A percentile compares a stretch with the other conserved stretches of the same genome.
Conservation (phyloP, 2,329 filamentous ascomycete genomes). For the Fusarium protoensiforme region DNA sequence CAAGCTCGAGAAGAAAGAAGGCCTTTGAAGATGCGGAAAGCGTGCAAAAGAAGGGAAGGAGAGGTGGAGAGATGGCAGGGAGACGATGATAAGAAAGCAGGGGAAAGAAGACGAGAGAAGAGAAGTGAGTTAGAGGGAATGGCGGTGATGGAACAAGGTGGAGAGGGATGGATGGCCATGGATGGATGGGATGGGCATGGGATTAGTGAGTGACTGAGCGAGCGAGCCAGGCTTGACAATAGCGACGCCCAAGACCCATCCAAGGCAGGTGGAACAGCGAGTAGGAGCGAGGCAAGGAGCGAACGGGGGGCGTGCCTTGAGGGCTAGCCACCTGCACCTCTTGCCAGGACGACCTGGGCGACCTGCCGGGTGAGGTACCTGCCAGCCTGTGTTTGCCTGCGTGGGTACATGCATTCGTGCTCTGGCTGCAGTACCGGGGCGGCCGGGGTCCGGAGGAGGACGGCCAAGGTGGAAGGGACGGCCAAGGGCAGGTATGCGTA, state of each 20-base stretch:
- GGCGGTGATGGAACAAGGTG: slow-evolving; percentile 50
- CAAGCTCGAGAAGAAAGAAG: slow-evolving; percentile 52
- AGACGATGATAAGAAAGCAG: slow-evolving; percentile 48
- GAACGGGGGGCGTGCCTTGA: slow-evolving; percentile 31
- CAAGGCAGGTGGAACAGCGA: slow-evolving; percentile 25
- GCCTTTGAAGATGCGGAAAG: slow-evolving; percentile 47
- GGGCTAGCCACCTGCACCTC: not conserved
- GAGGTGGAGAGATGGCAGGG: slow-evolving; percentile 46
- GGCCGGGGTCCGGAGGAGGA: slow-evolving; percentile 18
- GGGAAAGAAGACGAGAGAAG: slow-evolving; percentile 47
- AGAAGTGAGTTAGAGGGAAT: slow-evolving; percentile 48
- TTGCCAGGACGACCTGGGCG: slow-evolving; percentile 3
- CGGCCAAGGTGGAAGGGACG: slow-evolving; percentile 1
- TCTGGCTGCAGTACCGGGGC: slow-evolving; percentile 29
- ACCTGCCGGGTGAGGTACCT: not conserved
- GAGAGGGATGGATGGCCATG: slow-evolving; percentile 48
- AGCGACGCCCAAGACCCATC: slow-evolving; percentile 24
- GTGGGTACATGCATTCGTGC: slow-evolving; percentile 22
- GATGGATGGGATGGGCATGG: slow-evolving; percentile 40
- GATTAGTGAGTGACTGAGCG: slow-evolving; percentile 41
- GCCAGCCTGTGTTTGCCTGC: not conserved
- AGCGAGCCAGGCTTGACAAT: slow-evolving; percentile 24
- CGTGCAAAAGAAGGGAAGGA: slow-evolving; percentile 47
- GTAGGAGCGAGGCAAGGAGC: slow-evolving; percentile 18
- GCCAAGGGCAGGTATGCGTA: slow-evolving; percentile 18